Base-by-base conservation (phyloP, 768 basidiomycete species). In the Xerocomellus amylosporus region DNA sequence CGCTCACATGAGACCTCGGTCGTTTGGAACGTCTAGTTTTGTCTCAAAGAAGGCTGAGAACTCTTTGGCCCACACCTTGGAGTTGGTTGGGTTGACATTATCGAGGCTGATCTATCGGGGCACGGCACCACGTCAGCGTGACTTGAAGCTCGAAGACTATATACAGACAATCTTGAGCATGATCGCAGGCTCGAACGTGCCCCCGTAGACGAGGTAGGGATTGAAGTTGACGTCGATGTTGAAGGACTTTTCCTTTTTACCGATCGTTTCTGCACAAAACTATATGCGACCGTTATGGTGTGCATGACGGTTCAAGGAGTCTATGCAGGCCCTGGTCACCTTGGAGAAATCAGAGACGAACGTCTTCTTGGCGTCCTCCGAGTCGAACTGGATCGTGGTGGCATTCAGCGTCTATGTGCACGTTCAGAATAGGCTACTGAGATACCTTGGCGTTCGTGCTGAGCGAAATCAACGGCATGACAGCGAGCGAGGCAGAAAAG, bases 121-220 rank as follows among this genome's bases (percentile, higher is more conserved):
- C n/a, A 24, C 22, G 24, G n/a, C 8, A 19, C 28, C 28, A 31
- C 24, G 36, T 37, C 33, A 59, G 46, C 20, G 28, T 14, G n/a
- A n/a, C n/a, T n/a, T n/a, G n/a, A n/a, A n/a, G n/a, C n/a, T n/a
- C n/a, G n/a, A 7, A 26, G 8, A 7, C 9, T 1, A 40, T 31
- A 36, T n/a, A 74, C 86, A 49, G 55, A 89, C 88, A 54, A 86
- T 71, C 44, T 66, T 69, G 49, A 89, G 70, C 46, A 79, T 72
- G 69, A 86, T 79, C 4, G 86, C 83, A 19, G 87, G 87, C 15
- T 87, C 86, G 49, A 86, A 79, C 5, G 80, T 79, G 14, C 86
- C 87, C 19, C 59, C 74, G 62, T 83, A 88, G 3, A 82, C 77
- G 55, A 88, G 75, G 34, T 73, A 75, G 50, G 87, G 82, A 59